A percentile compares a stretch with the other conserved stretches of the same genome.
Conservation (phyloP, 306 rosid species). For the Morella rubra region DNA sequence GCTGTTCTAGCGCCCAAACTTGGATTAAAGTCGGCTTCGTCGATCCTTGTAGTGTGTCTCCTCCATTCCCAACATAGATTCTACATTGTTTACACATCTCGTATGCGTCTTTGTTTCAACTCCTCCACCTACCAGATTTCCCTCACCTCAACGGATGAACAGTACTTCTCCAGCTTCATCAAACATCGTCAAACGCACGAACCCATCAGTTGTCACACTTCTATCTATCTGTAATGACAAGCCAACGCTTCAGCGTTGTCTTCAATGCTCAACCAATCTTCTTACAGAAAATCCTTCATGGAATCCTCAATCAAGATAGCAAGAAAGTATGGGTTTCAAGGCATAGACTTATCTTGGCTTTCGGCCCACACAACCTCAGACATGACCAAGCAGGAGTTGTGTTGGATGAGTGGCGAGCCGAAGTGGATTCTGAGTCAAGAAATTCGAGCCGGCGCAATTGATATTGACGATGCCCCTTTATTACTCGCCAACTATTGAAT, state of each 20-base stretch:
- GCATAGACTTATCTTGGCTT: too few relatives aligned
- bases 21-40: slow-evolving; percentile 23
- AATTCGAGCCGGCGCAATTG: too few relatives aligned
- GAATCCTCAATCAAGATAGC: too few relatives aligned
- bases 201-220: slow-evolving; percentile 26
- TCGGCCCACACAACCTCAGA: too few relatives aligned
- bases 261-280: too few relatives aligned
- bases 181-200: slow-evolving; percentile 27
- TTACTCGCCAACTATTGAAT: not conserved
- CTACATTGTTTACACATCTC: slow-evolving; percentile 35
- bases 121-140: slow-evolving; percentile 20
- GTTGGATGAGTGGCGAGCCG: too few relatives aligned
- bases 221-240: slow-evolving; percentile 22
- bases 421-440: too few relatives aligned
- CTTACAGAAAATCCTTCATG: too few relatives aligned
- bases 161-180: slow-evolving; percentile 30
- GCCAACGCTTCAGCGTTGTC: too few relatives aligned
- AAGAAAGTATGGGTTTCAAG: too few relatives aligned
- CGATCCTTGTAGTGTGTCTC: slow-evolving; percentile 5
- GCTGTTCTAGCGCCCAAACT: not conserved
- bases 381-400: too few relatives aligned
- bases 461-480: too few relatives aligned
- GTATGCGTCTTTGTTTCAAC: slow-evolving; percentile 16
- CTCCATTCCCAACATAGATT: slow-evolving; percentile 15
- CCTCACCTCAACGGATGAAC: not conserved